Conservation (phyloP, 2,329 filamentous ascomycete genomes). For the Orbilia brochopaga region DNA sequence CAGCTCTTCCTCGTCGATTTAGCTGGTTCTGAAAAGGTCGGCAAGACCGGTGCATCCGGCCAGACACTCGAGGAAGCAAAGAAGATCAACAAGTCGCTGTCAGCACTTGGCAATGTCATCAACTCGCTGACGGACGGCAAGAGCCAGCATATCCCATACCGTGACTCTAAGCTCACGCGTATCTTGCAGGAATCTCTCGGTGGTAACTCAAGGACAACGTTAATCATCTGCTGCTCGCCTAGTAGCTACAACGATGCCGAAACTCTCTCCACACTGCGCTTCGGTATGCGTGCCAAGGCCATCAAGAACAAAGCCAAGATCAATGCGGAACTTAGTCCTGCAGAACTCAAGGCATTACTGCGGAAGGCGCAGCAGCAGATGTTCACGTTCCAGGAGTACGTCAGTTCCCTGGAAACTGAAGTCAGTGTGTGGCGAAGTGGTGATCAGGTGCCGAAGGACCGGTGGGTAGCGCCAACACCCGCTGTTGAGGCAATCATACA, state of each 20-base stretch:
- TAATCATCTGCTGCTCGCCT: constrained; percentile 98
- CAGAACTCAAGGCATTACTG: constrained; percentile 89
- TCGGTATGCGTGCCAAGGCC: constrained; percentile 97
- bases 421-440: constrained; percentile 85
- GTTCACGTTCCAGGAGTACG: constrained; percentile 85
- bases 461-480: constrained; percentile 75
- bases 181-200: constrained; percentile 95
- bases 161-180: constrained; percentile 95
- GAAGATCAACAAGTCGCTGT: constrained; percentile 98
- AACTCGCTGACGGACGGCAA: constrained; percentile 97
- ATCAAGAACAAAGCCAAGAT: constrained; percentile 99
- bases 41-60: constrained; percentile 94
- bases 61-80: constrained; percentile 91
- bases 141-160: constrained; percentile 94
- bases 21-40: constrained; percentile 92
- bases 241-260: constrained; percentile 97
- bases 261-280: constrained; percentile 95
- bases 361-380: constrained; percentile 91
- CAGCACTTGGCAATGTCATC: constrained; percentile 95
- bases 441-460: constrained; percentile 85
- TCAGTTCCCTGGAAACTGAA: constrained; percentile 81
- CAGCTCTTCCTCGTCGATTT: constrained; percentile 97
- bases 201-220: constrained; percentile 99
- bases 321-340: constrained; percentile 94
- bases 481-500: constrained; percentile 61